A percentile compares a stretch with the other conserved stretches of the same genome.
These are phyloP conservation scores for Coemansia sp. DNA, from an alignment of 371 early-diverging fungal species.

Conservation along the genomic window DNA sequence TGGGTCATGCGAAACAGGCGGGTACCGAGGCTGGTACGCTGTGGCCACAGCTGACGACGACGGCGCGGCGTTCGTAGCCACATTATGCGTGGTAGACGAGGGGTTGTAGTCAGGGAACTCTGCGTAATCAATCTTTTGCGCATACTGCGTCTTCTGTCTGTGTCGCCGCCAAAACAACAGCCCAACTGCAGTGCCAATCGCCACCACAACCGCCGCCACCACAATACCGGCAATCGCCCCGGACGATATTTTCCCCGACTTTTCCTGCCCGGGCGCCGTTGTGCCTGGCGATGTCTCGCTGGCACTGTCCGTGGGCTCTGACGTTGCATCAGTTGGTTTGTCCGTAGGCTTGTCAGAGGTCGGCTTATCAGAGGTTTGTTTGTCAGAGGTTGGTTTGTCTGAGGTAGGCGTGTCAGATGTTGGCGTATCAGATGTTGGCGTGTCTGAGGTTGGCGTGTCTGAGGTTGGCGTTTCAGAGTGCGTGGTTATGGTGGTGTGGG, in stretches of 20 bases:
- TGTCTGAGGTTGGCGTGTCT: neutral
- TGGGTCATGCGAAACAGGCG: neutral
- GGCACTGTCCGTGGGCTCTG: neutral
- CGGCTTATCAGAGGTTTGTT: neutral
- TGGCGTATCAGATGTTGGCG: neutral
- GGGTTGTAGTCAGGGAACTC: constrained; percentile 48
- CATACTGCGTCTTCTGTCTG: constrained; percentile 33
- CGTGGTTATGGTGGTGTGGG: neutral
- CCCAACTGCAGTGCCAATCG: constrained; percentile 7
- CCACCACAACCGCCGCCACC: constrained; percentile 20
- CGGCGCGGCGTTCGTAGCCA: neutral
- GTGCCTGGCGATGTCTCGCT: neutral
- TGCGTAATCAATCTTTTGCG: constrained; percentile 32
- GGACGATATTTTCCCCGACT: neutral
- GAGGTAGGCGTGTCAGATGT: neutral
- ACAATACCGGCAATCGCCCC: constrained; percentile 44
- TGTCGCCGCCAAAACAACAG: constrained; percentile 47
- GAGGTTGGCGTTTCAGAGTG: neutral
- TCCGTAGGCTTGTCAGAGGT: neutral
- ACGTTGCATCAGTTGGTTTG: neutral
- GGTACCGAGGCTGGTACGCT: neutral
- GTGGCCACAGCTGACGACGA: constrained; percentile 1
- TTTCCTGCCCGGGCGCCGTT: neutral
- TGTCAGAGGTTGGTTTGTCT: neutral
- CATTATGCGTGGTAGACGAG: constrained; percentile 5